Conservation (phyloP, 169 alveolate genomes). For the Plasmodium vivax region DNA sequence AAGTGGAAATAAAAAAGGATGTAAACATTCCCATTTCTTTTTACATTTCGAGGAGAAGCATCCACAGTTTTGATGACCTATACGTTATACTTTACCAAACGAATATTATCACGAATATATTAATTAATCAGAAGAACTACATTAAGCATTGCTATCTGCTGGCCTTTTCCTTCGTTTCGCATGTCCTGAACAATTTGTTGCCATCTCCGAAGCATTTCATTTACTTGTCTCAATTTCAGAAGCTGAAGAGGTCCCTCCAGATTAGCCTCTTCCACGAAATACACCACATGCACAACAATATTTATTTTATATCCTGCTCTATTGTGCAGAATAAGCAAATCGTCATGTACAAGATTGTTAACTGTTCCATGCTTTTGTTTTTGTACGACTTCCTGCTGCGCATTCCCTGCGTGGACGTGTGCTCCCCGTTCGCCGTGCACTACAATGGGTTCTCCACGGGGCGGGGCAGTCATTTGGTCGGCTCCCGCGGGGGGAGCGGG, state of each 20-base stretch:
- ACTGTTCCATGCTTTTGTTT: slow-evolving; percentile 51
- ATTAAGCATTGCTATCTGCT: slow-evolving; percentile 62
- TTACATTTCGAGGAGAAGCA: slow-evolving; percentile 40
- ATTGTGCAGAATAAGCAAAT: slow-evolving; percentile 62
- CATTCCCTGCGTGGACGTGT: slow-evolving; percentile 40
- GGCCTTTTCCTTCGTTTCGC: slow-evolving; percentile 59
- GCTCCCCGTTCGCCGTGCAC: slow-evolving; percentile 46
- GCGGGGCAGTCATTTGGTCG: neutral
- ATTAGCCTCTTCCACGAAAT: slow-evolving; percentile 39
- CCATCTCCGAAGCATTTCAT: slow-evolving; percentile 65
- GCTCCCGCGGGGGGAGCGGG: neutral
- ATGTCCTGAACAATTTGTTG: slow-evolving; percentile 39
- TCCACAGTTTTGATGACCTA: slow-evolving; percentile 26
- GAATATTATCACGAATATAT: slow-evolving; percentile 55
- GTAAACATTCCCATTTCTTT: slow-evolving; percentile 67
- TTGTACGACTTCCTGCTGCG: slow-evolving; percentile 62
- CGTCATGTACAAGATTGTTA: slow-evolving; percentile 63
- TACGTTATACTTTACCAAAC: slow-evolving; percentile 63
- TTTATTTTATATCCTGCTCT: slow-evolving; percentile 74
- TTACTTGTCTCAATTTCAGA: slow-evolving; percentile 19
- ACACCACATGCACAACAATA: slow-evolving; percentile 30
- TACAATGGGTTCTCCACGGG: slow-evolving; percentile 53
- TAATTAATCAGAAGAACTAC: slow-evolving; percentile 71
- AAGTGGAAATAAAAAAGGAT: slow-evolving; percentile 57
- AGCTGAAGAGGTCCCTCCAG: slow-evolving; percentile 40